Percentiles rank a stretch among this genome's conserved stretches.
These are phyloP conservation scores for Trichophyton benhamiae DNA, from an alignment of 2,329 filamentous ascomycete species.

Conservation along the genomic window DNA sequence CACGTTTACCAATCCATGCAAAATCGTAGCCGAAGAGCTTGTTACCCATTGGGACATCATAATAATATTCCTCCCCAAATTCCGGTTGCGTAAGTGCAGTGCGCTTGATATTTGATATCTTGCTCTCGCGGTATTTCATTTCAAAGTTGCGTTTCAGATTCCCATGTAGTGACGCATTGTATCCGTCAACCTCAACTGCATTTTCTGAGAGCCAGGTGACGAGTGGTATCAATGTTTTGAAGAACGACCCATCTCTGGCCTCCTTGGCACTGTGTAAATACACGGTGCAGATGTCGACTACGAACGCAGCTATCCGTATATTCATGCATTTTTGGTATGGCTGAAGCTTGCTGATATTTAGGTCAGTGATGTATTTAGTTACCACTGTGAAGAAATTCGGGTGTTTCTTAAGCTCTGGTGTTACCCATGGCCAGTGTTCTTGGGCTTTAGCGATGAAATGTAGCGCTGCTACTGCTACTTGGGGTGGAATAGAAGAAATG, in stretches of 20 bases:
- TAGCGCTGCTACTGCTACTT: slow-evolving; percentile 60
- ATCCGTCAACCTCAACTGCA: slow-evolving; percentile 64
- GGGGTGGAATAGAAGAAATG: slow-evolving; percentile 52
- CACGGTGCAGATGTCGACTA: slow-evolving; percentile 82
- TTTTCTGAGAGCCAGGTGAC: slow-evolving; percentile 69
- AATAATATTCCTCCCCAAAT: slow-evolving; percentile 70
- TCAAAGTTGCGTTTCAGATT: slow-evolving; percentile 80
- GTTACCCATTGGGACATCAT: slow-evolving; percentile 63
- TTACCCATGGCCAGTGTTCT: slow-evolving; percentile 92
- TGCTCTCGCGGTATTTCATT: slow-evolving; percentile 59
- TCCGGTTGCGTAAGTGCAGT: slow-evolving; percentile 53
- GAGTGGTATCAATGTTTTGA: slow-evolving; percentile 59
- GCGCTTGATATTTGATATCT: slow-evolving; percentile 67
- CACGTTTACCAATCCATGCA: slow-evolving; percentile 56
- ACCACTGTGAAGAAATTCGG: slow-evolving; percentile 60
- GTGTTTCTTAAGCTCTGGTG: slow-evolving; percentile 65
- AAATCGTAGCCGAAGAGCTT: slow-evolving; percentile 65
- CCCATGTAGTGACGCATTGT: slow-evolving; percentile 75
- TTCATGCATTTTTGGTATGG: slow-evolving; percentile 41
- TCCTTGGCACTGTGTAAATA: slow-evolving; percentile 79
- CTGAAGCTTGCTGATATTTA: slow-evolving; percentile 42
- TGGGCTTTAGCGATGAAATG: slow-evolving; percentile 81
- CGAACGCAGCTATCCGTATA: slow-evolving; percentile 62
- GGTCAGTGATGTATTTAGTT: slow-evolving; percentile 53
- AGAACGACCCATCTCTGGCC: slow-evolving; percentile 53